Evolutionary conservation across 805 yeast species (phyloP).

Genomic region (Schizosaccharomyces lindneri): DNA sequence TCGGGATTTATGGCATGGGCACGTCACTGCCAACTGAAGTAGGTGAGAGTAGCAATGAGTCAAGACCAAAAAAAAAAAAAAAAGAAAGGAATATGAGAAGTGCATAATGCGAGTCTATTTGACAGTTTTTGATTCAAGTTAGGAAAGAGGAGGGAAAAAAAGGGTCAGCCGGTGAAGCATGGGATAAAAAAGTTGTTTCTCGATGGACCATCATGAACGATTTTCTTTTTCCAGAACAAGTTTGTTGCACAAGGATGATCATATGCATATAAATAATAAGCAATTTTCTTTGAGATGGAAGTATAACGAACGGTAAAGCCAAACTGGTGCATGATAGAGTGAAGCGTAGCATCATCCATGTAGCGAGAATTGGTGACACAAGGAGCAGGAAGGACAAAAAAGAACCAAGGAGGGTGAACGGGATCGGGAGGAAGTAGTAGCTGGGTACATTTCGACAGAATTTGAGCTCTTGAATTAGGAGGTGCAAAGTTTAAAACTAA

Average conservation of each 20-base stretch:
- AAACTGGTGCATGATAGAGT: slow-evolving; percentile 26
- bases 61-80: no score
- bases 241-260: slow-evolving; percentile 8
- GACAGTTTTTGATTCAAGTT: no score
- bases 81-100: no score
- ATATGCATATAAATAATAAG: neutral
- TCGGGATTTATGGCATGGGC: no score
- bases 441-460: slow-evolving; percentile 35
- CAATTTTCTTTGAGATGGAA: neutral
- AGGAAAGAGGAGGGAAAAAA: no score
- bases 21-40: no score
- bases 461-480: slow-evolving; percentile 43
- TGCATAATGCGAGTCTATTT: no score
- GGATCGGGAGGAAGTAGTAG: slow-evolving; percentile 22
- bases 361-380: slow-evolving; percentile 69
- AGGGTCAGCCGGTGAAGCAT: neutral
- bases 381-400: slow-evolving; percentile 71
- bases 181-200: neutral
- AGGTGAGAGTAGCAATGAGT: no score
- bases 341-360: slow-evolving; percentile 23
- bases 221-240: neutral
- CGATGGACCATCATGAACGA: neutral
- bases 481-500: slow-evolving; percentile 72
- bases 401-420: slow-evolving; percentile 20
- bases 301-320: slow-evolving; percentile 21